Evolutionary conservation across 495 filamentous ascomycete genomes (phyloP).

Genomic region (Talaromyces stipitatus): DNA sequence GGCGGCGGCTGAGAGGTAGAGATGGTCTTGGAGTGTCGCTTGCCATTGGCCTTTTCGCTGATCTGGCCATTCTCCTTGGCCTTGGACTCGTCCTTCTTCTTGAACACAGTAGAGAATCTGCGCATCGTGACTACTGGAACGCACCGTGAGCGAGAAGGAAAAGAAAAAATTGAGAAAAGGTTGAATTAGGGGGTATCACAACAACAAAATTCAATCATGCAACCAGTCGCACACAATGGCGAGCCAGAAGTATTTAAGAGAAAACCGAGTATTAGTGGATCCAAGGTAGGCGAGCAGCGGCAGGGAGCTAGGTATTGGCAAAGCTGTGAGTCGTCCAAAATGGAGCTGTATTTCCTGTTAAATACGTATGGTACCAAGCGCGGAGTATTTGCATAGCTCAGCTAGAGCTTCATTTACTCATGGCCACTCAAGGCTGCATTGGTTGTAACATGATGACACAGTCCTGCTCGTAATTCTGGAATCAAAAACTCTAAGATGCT

Average conservation of each 20-base stretch:
- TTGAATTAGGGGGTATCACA: not conserved
- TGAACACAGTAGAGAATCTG: slow-evolving; percentile 46
- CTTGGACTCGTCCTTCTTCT: slow-evolving; percentile 37
- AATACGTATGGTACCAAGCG: not conserved
- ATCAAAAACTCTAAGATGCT: not conserved
- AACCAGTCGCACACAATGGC: not conserved
- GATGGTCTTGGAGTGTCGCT: slow-evolving; percentile 31
- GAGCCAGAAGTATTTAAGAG: not conserved
- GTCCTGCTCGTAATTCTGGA: not conserved
- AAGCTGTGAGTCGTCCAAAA: not conserved
- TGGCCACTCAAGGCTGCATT: not conserved
- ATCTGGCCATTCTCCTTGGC: slow-evolving; percentile 25
- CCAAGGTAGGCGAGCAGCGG: not conserved
- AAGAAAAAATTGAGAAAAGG: slow-evolving; percentile 3
- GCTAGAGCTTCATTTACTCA: not conserved
- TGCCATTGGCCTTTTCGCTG: slow-evolving; percentile 16
- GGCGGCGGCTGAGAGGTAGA: slow-evolving; percentile 12
- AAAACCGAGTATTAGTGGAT: not conserved
- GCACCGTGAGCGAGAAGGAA: not conserved
- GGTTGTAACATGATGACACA: not conserved
- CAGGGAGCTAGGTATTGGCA: not conserved
- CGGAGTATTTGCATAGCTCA: not conserved
- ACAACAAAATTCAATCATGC: not conserved
- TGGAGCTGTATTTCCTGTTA: not conserved
- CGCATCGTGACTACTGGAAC: slow-evolving; percentile 22